phyloP scores from a whole-genome alignment of 2,329 filamentous ascomycete species.

The Aspergillus uvarum region DNA sequence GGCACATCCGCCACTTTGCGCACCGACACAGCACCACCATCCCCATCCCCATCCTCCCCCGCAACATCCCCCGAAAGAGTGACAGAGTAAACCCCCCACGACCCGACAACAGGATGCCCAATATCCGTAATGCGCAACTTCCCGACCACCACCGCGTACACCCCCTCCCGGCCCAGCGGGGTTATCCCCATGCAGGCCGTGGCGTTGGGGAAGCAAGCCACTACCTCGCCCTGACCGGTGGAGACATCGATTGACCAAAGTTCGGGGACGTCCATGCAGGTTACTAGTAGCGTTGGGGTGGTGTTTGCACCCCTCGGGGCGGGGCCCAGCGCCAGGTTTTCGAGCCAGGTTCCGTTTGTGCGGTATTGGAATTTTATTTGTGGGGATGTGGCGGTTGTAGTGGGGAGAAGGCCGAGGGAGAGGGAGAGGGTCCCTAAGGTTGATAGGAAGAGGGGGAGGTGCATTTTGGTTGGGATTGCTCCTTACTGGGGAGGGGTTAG shows the following conservation, averaged over 20 bases:
- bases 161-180: background rate
- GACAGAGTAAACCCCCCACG: background rate
- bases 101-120: background rate
- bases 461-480: background rate
- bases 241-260: constrained; percentile 8
- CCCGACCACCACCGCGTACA: background rate
- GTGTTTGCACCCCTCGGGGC: background rate
- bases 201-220: constrained; percentile 10
- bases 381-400: background rate
- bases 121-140: background rate
- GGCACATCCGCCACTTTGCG: background rate
- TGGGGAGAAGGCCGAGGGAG: background rate
- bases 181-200: background rate
- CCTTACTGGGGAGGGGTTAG: too few species aligned
- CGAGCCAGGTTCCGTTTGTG: constrained; percentile 12
- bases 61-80: background rate
- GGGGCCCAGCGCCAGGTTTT: constrained; percentile 7
- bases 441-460: background rate
- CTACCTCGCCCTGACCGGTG: background rate
- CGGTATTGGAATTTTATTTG: constrained; percentile 1
- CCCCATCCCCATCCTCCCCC: background rate
- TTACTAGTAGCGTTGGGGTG: background rate
- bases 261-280: constrained; percentile 11
- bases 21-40: background rate
- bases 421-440: background rate